Evolutionary conservation across 345 rosid genomes (phyloP), one percentile per base, ranked within the genome.

Genomic region (Salix koriyanagi): DNA sequence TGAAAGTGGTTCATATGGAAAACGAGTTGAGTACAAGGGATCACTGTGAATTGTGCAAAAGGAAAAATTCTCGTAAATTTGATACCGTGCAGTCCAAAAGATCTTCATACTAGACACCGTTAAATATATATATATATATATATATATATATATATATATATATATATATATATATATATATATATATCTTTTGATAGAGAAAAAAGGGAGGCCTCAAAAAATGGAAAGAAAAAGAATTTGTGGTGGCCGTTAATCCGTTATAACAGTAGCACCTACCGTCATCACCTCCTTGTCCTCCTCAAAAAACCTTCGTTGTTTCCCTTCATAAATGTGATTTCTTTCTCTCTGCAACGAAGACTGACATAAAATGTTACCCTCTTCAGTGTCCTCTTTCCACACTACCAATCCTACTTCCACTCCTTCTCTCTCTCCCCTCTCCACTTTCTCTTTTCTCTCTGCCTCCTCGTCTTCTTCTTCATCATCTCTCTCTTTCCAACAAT

Each of bases 161-260:
- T 34, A 34, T 13, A 28, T 28, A 28, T 28, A 28, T 28, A 28
- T 28, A 28, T 28, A 28, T 2, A 28, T 28, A 28, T 28, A 30
- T 4, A 34, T 34, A 34, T 34, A 34, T 13, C 12, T 25, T 13
- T 65, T 4, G 19, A 65, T 28, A 5, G n/a, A 65, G 18, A 65
- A 18, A 42, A 25, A 6, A 64, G 19, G 30, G 54, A 26, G 32
- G 3, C 41, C 4, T 10, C 13, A 44, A 39, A 14, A 64, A 68
- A 42, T 7, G 4, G 8, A 73, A 60, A 74, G 16, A 15, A 11
- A 26, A 50, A 56, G 50, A 79, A 36, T 36, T 4, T 77, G 82
- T 82, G 90, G 88, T 82, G 83, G 64, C 84, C 58, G 79, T 79
- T 80, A 67, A 78, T 82, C 86, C 79, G 75, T 78, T 67, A 36